phyloP scores from a whole-genome alignment of 163 green algal species.

The Scenedesmus sp. region DNA sequence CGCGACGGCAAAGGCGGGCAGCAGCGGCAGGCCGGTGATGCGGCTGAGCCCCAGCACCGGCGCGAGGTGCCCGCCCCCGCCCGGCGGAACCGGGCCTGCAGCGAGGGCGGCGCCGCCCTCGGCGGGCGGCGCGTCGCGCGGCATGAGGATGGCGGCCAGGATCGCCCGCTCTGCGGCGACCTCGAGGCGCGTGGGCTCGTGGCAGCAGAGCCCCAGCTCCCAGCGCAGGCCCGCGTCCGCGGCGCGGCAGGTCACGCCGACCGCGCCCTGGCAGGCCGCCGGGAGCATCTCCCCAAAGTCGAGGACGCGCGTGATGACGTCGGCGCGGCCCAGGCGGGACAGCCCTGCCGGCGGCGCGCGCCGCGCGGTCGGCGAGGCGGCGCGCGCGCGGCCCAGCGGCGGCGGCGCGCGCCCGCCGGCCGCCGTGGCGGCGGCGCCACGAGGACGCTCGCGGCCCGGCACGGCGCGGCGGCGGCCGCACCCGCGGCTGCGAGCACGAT shows the following conservation, averaged over 20 bases:
- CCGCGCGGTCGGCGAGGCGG: background rate
- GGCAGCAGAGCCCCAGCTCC: conserved; percentile 34
- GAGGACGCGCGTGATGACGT: conserved; percentile 36
- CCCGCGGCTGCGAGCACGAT: conserved; percentile 52
- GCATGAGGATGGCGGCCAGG: conserved; percentile 5
- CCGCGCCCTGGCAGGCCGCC: conserved; percentile 51
- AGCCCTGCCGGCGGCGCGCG: conserved; percentile 36
- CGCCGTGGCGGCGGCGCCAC: background rate
- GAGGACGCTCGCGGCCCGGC: background rate
- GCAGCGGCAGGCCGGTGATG: conserved; percentile 23
- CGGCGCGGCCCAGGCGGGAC: conserved; percentile 35
- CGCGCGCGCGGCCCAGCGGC: background rate
- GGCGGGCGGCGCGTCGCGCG: no score
- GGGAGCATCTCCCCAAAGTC: conserved; percentile 53
- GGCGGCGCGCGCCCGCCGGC: background rate
- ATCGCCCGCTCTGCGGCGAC: conserved; percentile 32
- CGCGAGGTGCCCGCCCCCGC: background rate
- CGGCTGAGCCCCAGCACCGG: conserved; percentile 21
- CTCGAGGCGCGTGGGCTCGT: conserved; percentile 41
- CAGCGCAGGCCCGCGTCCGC: conserved; percentile 21
- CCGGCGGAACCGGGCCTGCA: no score
- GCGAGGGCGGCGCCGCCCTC: background rate
- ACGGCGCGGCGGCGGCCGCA: conserved; percentile 12
- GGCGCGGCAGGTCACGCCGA: conserved; percentile 21
- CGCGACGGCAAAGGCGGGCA: conserved; percentile 35